These are phyloP conservation scores for Debaryomyces fabryi DNA, from an alignment of 1,139 yeast species.

Conservation along the genomic window DNA sequence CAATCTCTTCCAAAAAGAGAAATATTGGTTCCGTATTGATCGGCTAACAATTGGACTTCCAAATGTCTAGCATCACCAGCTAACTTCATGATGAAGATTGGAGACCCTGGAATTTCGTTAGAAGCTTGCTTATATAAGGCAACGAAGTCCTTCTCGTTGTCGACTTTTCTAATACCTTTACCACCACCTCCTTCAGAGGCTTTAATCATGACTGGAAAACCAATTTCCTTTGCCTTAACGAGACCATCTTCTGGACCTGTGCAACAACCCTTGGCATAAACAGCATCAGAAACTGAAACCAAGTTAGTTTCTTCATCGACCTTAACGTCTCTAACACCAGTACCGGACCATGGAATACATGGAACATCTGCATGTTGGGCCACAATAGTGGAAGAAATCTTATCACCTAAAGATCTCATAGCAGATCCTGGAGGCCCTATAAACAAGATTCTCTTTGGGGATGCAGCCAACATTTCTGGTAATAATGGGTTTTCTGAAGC, in stretches of 20 bases:
- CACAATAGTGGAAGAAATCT: conserved; percentile 94
- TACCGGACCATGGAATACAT: conserved; percentile 99
- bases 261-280: conserved; percentile 88
- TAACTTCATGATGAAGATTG: conserved; percentile 89
- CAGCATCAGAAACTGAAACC: conserved; percentile 84
- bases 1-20: conserved; percentile 95
- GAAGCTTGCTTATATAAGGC: conserved; percentile 84
- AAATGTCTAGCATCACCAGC: conserved; percentile 96
- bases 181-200: conserved; percentile 99
- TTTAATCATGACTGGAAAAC: conserved; percentile 95
- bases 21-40: conserved; percentile 93
- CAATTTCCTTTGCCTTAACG: conserved; percentile 77
- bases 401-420: conserved; percentile 98
- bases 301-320: conserved; percentile 70
- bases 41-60: conserved; percentile 93
- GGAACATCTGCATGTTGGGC: conserved; percentile 99
- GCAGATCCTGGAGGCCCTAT: conserved; percentile 99
- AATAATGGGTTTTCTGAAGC: conserved; percentile 96
- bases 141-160: conserved; percentile 69
- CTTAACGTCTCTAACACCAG: conserved; percentile 84
- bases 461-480: conserved; percentile 91
- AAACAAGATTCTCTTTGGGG: conserved; percentile 84
- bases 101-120: conserved; percentile 94
- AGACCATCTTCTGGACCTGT: conserved; percentile 86
- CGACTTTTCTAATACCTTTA: conserved; percentile 95